Base-by-base conservation (phyloP, 2,329 filamentous ascomycete species). In the Fusarium palustre region DNA sequence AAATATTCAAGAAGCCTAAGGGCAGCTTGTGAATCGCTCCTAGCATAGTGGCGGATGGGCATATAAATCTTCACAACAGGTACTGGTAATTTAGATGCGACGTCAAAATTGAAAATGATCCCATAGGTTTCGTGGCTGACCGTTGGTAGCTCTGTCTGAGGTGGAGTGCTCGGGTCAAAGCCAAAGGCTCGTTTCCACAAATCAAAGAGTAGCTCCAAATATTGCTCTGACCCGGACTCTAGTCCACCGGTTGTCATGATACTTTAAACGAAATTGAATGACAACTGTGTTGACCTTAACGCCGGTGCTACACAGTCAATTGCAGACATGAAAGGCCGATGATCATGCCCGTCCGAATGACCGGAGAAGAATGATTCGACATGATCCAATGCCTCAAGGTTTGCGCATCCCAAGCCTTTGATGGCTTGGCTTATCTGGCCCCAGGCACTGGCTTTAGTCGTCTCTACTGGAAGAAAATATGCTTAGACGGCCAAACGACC, bases 41-140 rank as follows among this genome's bases (percentile, higher is more conserved):
- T 22, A 4, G 41, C 18, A 13, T 56, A 59, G n/a, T 59, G 56
- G 3, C 56, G 50, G 31, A 46, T 33, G 2, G 41, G 50, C 22
- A 59, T 56, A 10, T 59, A 59, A 3, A 50, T 13, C 33, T 59
- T 59, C 12, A 59, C 56, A 10, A 55, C 49, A 12, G 49, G 56
- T 22, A 56, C 33, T 13, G 33, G 20, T 2, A 48, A 55, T 18
- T 45, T 55, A 15, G 39, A 38, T 13, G 38, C 31, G 7, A 59
- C 55, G 10, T 55, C 33, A 15, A 55, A 55, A 25, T 59, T 31
- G 6, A 59, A 59, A 3, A 39, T 18, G 4, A 22, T 15, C 5
- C 55, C 55, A 16, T 39, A 55, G 9, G 49, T 59, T 15, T 16
- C 3, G 15, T 59, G 55, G 12, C 45, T 6, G 10, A 59, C 20